phyloP scores from a whole-genome alignment of 1,284 basidiomycete species.

The Gymnopus androsaceus region DNA sequence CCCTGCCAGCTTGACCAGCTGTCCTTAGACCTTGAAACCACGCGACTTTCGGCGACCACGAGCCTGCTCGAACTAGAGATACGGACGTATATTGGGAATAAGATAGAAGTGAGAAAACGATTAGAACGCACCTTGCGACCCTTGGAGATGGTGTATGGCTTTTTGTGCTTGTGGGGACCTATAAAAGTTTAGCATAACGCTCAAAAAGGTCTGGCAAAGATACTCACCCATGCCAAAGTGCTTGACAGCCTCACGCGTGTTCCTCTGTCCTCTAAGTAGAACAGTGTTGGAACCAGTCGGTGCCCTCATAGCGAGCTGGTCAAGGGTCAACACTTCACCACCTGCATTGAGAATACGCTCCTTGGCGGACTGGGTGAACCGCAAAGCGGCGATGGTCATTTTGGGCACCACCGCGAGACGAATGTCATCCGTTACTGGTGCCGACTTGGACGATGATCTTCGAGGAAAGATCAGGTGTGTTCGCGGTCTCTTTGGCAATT shows the following conservation, averaged over 20 bases:
- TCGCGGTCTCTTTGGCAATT: constrained; percentile 80
- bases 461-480: constrained; percentile 67
- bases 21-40: constrained; percentile 82
- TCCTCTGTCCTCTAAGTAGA: constrained; percentile 90
- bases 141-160: constrained; percentile 91
- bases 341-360: constrained; percentile 95
- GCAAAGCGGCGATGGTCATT: constrained; percentile 91
- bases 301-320: constrained; percentile 93
- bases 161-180: constrained; percentile 90
- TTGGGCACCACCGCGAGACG: constrained; percentile 89
- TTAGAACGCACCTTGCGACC: constrained; percentile 78
- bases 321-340: constrained; percentile 93
- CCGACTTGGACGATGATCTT: constrained; percentile 92
- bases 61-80: constrained; percentile 73
- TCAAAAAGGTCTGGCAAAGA: constrained; percentile 4
- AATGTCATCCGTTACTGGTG: constrained; percentile 94
- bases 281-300: constrained; percentile 97
- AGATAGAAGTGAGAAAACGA: not conserved
- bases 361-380: constrained; percentile 91
- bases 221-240: constrained; percentile 90
- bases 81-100: no score
- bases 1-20: constrained; percentile 10
- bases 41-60: constrained; percentile 94
- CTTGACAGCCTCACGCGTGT: constrained; percentile 90
- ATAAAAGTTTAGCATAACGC: not conserved